Evolutionary conservation across 768 basidiomycete genomes (phyloP), one percentile per base, ranked within the genome.

Genomic region (Russula sp.): DNA sequence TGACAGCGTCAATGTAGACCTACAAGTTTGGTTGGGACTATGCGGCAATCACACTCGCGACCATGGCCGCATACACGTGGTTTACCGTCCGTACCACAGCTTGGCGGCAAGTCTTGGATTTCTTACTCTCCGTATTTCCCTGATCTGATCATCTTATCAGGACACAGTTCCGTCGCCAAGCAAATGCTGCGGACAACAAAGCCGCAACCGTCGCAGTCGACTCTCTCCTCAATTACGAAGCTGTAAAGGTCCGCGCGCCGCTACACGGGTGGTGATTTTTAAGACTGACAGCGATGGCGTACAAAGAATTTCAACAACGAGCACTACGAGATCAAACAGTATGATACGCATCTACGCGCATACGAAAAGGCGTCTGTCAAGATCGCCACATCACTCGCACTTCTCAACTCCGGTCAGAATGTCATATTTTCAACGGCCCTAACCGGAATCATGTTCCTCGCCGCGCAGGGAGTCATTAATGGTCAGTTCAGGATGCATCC

Each of bases 11-110:
- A 55, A 35, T 16, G 22, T 59, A 97, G 94, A 95, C 93, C 2
- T 98, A 91, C 69, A 96, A 98, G 71, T 99, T 97, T 69, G 97
- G 97, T 9, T 93, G 89, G 88, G 88, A 97, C 71, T 99, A 95
- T 73, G 96, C 97, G 5, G 92, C 89, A 2, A 85, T 98, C 48
- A 98, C 95, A 0, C 79, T 84, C 1, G 73, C 82, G 1, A 91
- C 96, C 0, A 84, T 99, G 79, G 88, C 81, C 2, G 83, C 88
- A 4, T 99, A 99, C 71, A 90, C 93, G 0, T 98, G 94, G 94
- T 99, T 96, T 71, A 99, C 97, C 1, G 86, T 99, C 38, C 83
- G 85, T 51, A 98, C 97, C 1, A 99, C 97, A 1, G 85, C 94
- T 0, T 98, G 97, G 97, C 79, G 95, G 93, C 93, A 54, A 68